phyloP scores from a whole-genome alignment of 2,329 filamentous ascomycete species.

The Tolypocladium guangdongense region DNA sequence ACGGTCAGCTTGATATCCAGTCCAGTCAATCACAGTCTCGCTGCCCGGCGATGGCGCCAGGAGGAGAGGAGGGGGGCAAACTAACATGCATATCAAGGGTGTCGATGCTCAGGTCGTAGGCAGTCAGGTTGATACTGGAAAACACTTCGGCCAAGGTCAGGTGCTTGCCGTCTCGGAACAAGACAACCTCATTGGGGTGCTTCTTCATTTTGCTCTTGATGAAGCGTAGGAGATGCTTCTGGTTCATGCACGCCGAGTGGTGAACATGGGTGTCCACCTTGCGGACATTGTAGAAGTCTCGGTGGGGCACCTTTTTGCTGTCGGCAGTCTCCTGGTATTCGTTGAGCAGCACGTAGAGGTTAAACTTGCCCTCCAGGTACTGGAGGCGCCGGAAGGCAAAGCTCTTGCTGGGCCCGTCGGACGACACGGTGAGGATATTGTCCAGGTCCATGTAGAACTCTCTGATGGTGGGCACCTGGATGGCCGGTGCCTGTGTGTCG shows the following conservation, averaged over 20 bases:
- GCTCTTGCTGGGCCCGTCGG: constrained; percentile 90
- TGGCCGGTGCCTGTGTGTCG: constrained; percentile 53
- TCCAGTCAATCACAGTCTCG: not conserved
- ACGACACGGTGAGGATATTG: constrained; percentile 74
- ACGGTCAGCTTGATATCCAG: constrained; percentile 1
- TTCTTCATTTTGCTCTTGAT: constrained; percentile 99
- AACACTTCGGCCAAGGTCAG: constrained; percentile 90
- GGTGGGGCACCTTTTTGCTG: constrained; percentile 92
- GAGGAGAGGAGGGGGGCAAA: constrained; percentile 9
- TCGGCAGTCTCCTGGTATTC: constrained; percentile 98
- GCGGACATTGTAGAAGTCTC: constrained; percentile 97
- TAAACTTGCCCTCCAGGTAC: constrained; percentile 95
- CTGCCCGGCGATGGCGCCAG: not conserved
- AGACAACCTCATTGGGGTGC: constrained; percentile 82
- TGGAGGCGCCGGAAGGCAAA: constrained; percentile 92
- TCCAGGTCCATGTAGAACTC: constrained; percentile 97
- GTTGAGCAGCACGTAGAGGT: constrained; percentile 84
- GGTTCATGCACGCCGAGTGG: constrained; percentile 99
- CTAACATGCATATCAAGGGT: constrained; percentile 96
- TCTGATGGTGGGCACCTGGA: constrained; percentile 80
- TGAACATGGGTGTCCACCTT: constrained; percentile 99
- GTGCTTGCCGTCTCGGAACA: constrained; percentile 85
- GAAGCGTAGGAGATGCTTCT: constrained; percentile 94
- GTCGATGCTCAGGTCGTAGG: constrained; percentile 95
- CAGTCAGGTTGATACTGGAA: constrained; percentile 91